Conservation (phyloP, 2,329 filamentous ascomycete genomes). For the Penicillium sp. region DNA sequence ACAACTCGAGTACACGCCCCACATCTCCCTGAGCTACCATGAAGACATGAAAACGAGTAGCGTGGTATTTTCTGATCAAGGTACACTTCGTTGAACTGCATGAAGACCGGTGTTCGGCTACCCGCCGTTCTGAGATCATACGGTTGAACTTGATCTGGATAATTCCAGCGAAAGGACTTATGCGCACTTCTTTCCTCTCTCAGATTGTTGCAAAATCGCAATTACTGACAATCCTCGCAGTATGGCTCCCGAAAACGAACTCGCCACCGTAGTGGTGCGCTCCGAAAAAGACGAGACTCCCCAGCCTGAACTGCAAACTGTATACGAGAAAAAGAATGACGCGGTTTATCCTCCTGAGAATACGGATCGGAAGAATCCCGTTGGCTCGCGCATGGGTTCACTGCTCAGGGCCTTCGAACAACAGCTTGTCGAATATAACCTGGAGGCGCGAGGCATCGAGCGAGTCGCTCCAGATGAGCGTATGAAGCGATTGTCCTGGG, state of each 20-base stretch:
- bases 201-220: not conserved
- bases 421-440: conserved; percentile 42
- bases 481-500: conserved; percentile 49
- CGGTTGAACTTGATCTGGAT: conserved; percentile 48
- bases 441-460: conserved; percentile 61
- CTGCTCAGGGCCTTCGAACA: conserved; percentile 39
- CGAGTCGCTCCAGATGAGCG: conserved; percentile 56
- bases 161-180: conserved; percentile 48
- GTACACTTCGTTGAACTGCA: conserved; percentile 40
- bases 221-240: conserved; percentile 28
- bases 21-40: conserved; percentile 31
- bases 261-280: conserved; percentile 27
- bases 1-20: conserved; percentile 28
- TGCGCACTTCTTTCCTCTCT: conserved; percentile 31
- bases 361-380: conserved; percentile 15
- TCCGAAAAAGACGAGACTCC: conserved; percentile 23
- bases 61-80: conserved; percentile 43
- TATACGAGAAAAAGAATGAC: conserved; percentile 18
- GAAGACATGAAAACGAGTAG: conserved; percentile 43
- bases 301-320: conserved; percentile 10
- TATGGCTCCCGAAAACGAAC: conserved; percentile 32
- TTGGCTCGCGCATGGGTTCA: conserved; percentile 28
- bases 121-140: conserved; percentile 44
- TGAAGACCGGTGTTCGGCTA: conserved; percentile 44
- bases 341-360: conserved; percentile 9